Base-by-base conservation (phyloP, 2,329 filamentous ascomycete genomes). In the Calcarisporium arbuscula region DNA sequence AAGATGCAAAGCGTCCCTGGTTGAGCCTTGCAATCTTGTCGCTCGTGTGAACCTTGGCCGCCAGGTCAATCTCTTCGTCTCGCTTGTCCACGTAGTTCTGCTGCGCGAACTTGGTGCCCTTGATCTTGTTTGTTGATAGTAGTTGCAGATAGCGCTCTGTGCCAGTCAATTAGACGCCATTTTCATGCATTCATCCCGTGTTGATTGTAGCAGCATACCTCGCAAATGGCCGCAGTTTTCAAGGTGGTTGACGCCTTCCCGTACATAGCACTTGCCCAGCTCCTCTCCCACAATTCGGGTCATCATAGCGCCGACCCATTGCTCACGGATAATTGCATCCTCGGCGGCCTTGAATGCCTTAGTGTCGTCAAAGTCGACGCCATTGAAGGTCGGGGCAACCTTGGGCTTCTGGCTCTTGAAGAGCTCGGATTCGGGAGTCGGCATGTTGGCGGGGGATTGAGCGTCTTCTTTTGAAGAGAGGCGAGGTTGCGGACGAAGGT, bases 221-320 rank as follows among this genome's bases (percentile, higher is more conserved):
- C 85, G 73, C 62, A 90, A 61, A 52, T 74, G 68, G 46, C 84
- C 85, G 61, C 85, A 92, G 67, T 90, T 92, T 72, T 90, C 85
- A 59, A 92, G 64, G 60, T 92, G 85, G 62, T 92, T 92, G 47
- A 89, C 83, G 37, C 85, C 86, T 64, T 92, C 83, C 48, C 77
- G 72, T 62, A 79, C 77, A 64, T 92, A 92, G 70, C 85, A 92
- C 68, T 87, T 90, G 62, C 80, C 74, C 67, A 92, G 68, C 69
- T 92, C 85, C 59, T 90, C 82, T 45, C 83, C 70, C 36, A 92
- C 83, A 44, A 92, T 65, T 42, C 85, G 73, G 38, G 82, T 83
- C 85, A 89, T 92, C 85, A 92, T 92, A 58, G 82, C 80, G 58
- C 78, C 80, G 40, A 92, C 84, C 86, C 86, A 92, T 68, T 92